Evolutionary conservation across 169 alveolate genomes (phyloP), one percentile per base, ranked within the genome.

Genomic region (Theileria equi): DNA sequence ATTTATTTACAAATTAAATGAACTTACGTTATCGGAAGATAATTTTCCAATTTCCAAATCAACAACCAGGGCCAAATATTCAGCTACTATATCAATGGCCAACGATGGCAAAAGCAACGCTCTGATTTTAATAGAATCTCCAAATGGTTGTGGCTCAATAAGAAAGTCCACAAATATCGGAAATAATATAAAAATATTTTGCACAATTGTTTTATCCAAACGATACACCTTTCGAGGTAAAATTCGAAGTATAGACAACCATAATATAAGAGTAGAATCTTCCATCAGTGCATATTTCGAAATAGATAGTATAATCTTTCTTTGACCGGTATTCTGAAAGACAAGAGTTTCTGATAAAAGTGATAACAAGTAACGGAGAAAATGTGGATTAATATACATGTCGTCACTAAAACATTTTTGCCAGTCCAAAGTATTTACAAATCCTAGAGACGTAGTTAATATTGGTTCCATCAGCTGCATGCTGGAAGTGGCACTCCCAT

Each of bases 171-270:
- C 23, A 2, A 63, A 41, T 13, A 63, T 61, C 50, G 74, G 74
- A 31, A 63, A 63, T 1, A 63, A 21, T 41, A 38, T 28, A 41
- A 63, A 49, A 3, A 31, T 44, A 21, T 49, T 28, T 32, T 45
- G 28, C 6, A 28, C 65, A 32, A 63, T 3, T n/a, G 48, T 53
- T 0, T 28, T 31, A 52, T 63, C 63, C 5, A 48, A 61, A n/a
- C n/a, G n/a, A n/a, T n/a, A n/a, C n/a, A n/a, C n/a, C n/a, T 55
- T 67, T 5, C 25, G 26, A 4, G 79, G 79, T 5, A 67, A 21
- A 26, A 59, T 68, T 6, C 83, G 50, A 11, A 73, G 83, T 29
- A 73, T 17, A 8, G 61, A 44, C 6, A 73, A 25, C 83, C 83
- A 73, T 0, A 73, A 40, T 35, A 55, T 35, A 23, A 62, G 35